A percentile compares a stretch with the other conserved stretches of the same genome.
phyloP scores from a whole-genome alignment of 129 eudicot species.

The Chrysanthemum lavandulifolium region DNA sequence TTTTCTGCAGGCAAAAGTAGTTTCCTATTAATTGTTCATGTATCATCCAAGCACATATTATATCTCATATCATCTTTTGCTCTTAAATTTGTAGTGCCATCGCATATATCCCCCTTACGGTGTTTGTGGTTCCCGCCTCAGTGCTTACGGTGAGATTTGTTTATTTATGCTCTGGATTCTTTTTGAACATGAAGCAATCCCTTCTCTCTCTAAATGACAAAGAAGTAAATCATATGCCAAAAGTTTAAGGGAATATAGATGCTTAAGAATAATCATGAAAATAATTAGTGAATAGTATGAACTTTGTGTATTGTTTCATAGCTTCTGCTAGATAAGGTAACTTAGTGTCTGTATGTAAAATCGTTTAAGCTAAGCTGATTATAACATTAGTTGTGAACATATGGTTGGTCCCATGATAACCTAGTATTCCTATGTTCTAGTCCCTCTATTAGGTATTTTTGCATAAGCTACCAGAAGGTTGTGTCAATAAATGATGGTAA shows the following conservation, averaged over 20 bases:
- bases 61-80: conserved; percentile 18
- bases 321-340: not conserved
- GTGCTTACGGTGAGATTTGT: conserved; percentile 70
- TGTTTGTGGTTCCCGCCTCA: conserved; percentile 94
- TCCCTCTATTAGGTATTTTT: not conserved
- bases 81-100: conserved; percentile 62
- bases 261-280: conserved; percentile 15
- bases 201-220: conserved; percentile 5
- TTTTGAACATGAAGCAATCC: not conserved
- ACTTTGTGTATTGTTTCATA: not conserved
- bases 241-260: not conserved
- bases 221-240: not conserved
- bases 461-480: not conserved
- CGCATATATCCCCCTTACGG: conserved; percentile 91
- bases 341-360: conserved; percentile 3
- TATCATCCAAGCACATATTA: not conserved
- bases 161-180: not conserved
- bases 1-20: not conserved
- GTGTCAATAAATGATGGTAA: not conserved
- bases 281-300: not conserved
- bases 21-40: not conserved
- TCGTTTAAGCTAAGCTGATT: not conserved
- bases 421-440: not conserved
- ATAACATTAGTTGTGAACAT: not conserved
- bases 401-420: not conserved